Base-by-base conservation (phyloP, 768 basidiomycete genomes). In the Cytidiella melzeri region DNA sequence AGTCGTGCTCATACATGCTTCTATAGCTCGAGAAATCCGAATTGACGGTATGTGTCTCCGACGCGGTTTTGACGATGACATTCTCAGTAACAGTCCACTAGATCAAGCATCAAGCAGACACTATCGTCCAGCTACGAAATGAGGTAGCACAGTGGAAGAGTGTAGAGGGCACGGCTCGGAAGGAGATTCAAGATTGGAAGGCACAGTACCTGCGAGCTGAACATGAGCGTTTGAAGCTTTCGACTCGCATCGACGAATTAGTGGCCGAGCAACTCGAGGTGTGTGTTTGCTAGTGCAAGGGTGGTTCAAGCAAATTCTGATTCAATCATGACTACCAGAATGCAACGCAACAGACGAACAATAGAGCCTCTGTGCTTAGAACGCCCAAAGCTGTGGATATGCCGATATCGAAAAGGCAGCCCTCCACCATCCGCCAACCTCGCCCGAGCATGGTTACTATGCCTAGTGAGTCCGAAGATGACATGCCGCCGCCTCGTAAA, bases 201-300 rank as follows among this genome's bases (percentile, higher is more conserved):
- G 85, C 86, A 19, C 84, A 87, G 56, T 88, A 86, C 62, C 68
- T 82, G 30, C 79, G 84, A 13, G 83, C 86, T 40, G 85, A 89
- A 53, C 73, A 81, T 48, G 84, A 87, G 49, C 75, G 84, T 48
- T 76, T 73, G 25, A 71, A 72, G 4, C 72, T 87, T 11, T 69
- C 79, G 6, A 73, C 74, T 4, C 72, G 79, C 37, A 61, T 83
- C 9, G 80, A 83, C 40, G 81, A 84, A 47, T 71, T 85, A 2
- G 61, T 82, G 7, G 63, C 75, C 4, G 79, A 79, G 45, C 62
- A 61, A 25, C 50, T 61, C 9, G 53, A 57, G 18, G 62, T 63
- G 51, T 43, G 75, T 18, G 37, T 6, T 39, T 28, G 28, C 43
- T 41, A 7, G 7, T 34, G 30, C 30, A n/a, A n/a, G n/a, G n/a